A percentile compares a stretch with the other conserved stretches of the same genome.
Conservation (phyloP, 768 basidiomycete genomes). For the Vishniacozyma victoriae region DNA sequence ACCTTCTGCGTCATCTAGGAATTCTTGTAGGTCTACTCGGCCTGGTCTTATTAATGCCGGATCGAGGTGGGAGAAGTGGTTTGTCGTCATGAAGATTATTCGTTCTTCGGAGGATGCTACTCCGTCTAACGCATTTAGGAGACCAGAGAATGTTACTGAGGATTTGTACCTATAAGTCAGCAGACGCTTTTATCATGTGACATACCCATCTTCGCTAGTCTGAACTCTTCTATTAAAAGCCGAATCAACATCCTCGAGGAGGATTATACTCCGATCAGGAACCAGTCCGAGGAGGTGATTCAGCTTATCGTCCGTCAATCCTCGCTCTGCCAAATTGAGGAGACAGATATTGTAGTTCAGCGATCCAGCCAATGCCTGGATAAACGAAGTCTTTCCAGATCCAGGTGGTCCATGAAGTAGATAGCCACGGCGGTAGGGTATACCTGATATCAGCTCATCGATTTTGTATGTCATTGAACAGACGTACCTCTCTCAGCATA, state of each 20-base stretch:
- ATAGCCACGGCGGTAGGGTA: constrained; percentile 94
- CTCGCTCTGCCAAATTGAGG: constrained; percentile 90
- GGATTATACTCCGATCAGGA: constrained; percentile 85
- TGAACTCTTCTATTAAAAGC: constrained; percentile 91
- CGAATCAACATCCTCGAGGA: constrained; percentile 96
- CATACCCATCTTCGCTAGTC: constrained; percentile 85
- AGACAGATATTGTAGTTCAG: constrained; percentile 93
- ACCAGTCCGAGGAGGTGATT: constrained; percentile 87
- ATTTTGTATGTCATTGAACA: neutral
- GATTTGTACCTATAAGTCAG: constrained; percentile 70
- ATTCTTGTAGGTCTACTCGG: constrained; percentile 76
- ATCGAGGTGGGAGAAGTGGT: constrained; percentile 81
- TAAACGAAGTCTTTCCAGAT: constrained; percentile 97
- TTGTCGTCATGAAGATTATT: constrained; percentile 99
- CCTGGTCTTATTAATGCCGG: constrained; percentile 93
- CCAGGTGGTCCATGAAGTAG: constrained; percentile 93
- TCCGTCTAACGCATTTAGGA: constrained; percentile 92
- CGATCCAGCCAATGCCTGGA: constrained; percentile 89
- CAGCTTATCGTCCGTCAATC: constrained; percentile 92
- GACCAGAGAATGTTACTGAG: constrained; percentile 93
- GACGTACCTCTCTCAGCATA: constrained; percentile 86
- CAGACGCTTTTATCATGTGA: constrained; percentile 1
- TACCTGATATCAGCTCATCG: constrained; percentile 56
- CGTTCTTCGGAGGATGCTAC: constrained; percentile 96
- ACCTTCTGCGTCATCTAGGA: constrained; percentile 80